Evolutionary conservation across 352 stramenopile species (phyloP), one percentile per base, ranked within the genome.

Genomic region (Globisporangium solare): DNA sequence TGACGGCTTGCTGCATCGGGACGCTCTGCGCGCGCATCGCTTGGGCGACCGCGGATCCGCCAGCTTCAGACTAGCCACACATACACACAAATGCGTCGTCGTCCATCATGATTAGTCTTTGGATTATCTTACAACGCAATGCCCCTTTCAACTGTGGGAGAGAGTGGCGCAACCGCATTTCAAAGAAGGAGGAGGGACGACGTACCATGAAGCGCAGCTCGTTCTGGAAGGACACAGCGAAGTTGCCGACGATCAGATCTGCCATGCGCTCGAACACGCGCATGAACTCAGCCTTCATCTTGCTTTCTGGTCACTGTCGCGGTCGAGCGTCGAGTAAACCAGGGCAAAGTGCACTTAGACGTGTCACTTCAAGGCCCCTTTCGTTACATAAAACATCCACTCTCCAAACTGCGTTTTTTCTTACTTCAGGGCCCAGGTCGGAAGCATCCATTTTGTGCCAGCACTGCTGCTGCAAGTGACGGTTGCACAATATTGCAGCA

Each of bases 121-220:
- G 27, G 27, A 35, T 35, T 35, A 8, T 35, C 5, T 11, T 6
- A 6, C 27, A 35, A 10, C 27, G n/a, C n/a, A n/a, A 35, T 10
- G 27, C 27, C 10, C 10, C 27, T 35, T 35, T 10, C 3, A 35
- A 10, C 5, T 35, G 27, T 6, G 27, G 27, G 10, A 35, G 27
- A 35, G 27, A 35, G 27, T 6, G 27, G 27, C 27, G 27, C 27
- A 35, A 8, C 27, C 27, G 7, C 27, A 35, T 35, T 35, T 11
- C 0, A 35, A 6, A 35, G 2, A 35, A 35, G 27, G 1, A n/a
- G 13, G 39, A 43, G 0, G 12, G 41, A 2, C 12, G 13, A 55
- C 63, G 43, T 47, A 94, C 83, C 83, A 94, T 94, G 55, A 94
- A 90, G 54, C 83, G 83, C 47, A 94, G 66, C 52, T 94, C 83